A percentile compares a stretch with the other conserved stretches of the same genome.
Conservation (phyloP, 345 rosid species). For the Arabidopsis suecica region DNA sequence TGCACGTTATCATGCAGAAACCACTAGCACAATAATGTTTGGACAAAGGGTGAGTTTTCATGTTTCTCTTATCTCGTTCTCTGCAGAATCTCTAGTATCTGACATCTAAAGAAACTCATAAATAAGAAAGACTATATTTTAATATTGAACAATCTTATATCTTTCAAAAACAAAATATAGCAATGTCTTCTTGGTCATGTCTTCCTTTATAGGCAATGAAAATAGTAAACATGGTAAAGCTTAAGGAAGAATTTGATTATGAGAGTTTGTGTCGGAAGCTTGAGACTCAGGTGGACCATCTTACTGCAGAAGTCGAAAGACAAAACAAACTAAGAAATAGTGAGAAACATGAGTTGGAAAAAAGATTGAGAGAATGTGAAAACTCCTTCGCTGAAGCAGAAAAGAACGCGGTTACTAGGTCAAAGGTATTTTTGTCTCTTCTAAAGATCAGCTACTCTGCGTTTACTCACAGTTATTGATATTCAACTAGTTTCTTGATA, state of each 20-base stretch:
- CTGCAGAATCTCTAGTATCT: slow-evolving; percentile 6
- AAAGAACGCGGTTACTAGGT: slow-evolving; percentile 61
- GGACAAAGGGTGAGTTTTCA: slow-evolving; percentile 84
- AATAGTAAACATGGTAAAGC: slow-evolving; percentile 87
- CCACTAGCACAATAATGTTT: slow-evolving; percentile 90
- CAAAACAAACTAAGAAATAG: slow-evolving; percentile 65
- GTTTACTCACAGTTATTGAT: slow-evolving; percentile 7
- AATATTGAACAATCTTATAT: slow-evolving; percentile 9
- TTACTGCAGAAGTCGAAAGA: slow-evolving; percentile 89
- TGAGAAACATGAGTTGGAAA: slow-evolving; percentile 62
- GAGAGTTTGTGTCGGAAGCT: slow-evolving; percentile 91
- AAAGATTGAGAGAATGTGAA: slow-evolving; percentile 59
- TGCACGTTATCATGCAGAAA: slow-evolving; percentile 80
- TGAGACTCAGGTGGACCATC: slow-evolving; percentile 78
- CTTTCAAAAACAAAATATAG: neutral
- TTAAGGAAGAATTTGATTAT: slow-evolving; percentile 93
- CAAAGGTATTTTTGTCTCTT: slow-evolving; percentile 69
- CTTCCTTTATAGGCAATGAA: slow-evolving; percentile 83
- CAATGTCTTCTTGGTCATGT: slow-evolving; percentile 25
- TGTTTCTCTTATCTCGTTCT: slow-evolving; percentile 9
- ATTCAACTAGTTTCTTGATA: slow-evolving; percentile 26
- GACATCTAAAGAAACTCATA: neutral
- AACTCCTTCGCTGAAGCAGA: slow-evolving; percentile 57
- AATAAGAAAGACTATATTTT: slow-evolving; percentile 10
- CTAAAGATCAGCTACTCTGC: slow-evolving; percentile 32